Base-by-base conservation (phyloP, 768 basidiomycete genomes). In the Boletus fagicola region DNA sequence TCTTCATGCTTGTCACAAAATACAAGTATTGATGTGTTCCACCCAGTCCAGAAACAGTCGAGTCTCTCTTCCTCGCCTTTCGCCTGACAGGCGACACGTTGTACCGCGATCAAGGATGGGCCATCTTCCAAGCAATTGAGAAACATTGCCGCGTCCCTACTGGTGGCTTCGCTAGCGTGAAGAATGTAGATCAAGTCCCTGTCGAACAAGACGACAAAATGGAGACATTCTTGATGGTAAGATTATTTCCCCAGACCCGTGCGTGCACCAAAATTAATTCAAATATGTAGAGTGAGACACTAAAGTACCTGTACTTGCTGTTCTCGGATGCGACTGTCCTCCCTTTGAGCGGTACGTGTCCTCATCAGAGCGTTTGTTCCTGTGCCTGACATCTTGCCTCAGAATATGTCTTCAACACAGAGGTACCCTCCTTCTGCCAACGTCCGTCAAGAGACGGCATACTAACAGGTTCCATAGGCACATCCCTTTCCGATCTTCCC, bases 391-490 rank as follows among this genome's bases (percentile, higher is more conserved):
- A 39, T 15, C 43, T 54, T 53, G 45, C 24, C 28, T 24, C 61
- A 92, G 90, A 86, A 68, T 87, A 88, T 65, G 92, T 97, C 9
- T 91, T 97, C 74, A 97, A 96, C 64, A 97, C 95, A 1, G 95
- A 98, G 80, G 88, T 88, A 61, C 50, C 74, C 58, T 48, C 48
- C 49, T 58, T 47, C 40, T 44, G 46, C 45, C 18, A 53, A 28
- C 20, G 33, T 39, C 35, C 33, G 35, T 52, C 30, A 49, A 42
- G 16, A 8, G 46, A 31, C 48, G 40, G 15, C 52, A 50, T 49
- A 43, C 56, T 18, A 18, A 40, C 31, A 38, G 24, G n/a, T 50
- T 55, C 46, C 53, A 26, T 56, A 87, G 83, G 86, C 83, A 12
- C 86, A 88, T 65, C 85, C 86, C 30, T 71, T 92, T 36, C 90